Conservation (phyloP, 1,139 yeast genomes). For the Yamadazyma dendronema region DNA sequence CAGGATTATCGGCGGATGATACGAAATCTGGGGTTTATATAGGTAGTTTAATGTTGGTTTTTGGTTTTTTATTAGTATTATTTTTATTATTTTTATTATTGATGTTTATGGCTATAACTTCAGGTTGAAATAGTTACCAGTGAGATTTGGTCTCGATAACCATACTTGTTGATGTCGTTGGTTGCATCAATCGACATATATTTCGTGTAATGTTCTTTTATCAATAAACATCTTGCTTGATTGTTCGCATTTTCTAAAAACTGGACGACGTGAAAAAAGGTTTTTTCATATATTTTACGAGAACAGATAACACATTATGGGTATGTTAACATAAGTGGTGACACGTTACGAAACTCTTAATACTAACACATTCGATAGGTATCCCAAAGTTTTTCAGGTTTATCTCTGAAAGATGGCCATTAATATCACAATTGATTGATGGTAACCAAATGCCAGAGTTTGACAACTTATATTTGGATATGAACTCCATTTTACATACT, state of each 20-base stretch:
- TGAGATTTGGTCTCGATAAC: too few species aligned
- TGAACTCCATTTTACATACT: constrained; percentile 95
- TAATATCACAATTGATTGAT: constrained; percentile 84
- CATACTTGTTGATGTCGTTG: too few species aligned
- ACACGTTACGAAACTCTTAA: too few species aligned
- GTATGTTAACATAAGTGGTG: too few species aligned
- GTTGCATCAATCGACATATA: neutral
- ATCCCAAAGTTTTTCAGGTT: constrained; percentile 95
- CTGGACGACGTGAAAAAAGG: constrained; percentile 1
- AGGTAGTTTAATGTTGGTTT: too few species aligned
- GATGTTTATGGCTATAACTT: neutral
- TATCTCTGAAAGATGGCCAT: constrained; percentile 99
- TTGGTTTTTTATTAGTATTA: neutral
- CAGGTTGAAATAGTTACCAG: neutral
- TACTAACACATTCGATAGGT: constrained; percentile 68
- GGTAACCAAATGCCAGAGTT: constrained; percentile 88
- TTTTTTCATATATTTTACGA: constrained; percentile 1
- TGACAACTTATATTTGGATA: constrained; percentile 91
- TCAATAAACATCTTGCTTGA: neutral
- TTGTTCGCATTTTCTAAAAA: constrained; percentile 1
- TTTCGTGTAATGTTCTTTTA: neutral
- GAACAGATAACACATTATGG: constrained; percentile 4
- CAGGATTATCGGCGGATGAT: too few species aligned
- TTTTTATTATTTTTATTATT: too few species aligned
- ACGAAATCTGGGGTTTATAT: too few species aligned